phyloP scores from a whole-genome alignment of 805 yeast genomes.

The Zygoascus flipseniorum region DNA sequence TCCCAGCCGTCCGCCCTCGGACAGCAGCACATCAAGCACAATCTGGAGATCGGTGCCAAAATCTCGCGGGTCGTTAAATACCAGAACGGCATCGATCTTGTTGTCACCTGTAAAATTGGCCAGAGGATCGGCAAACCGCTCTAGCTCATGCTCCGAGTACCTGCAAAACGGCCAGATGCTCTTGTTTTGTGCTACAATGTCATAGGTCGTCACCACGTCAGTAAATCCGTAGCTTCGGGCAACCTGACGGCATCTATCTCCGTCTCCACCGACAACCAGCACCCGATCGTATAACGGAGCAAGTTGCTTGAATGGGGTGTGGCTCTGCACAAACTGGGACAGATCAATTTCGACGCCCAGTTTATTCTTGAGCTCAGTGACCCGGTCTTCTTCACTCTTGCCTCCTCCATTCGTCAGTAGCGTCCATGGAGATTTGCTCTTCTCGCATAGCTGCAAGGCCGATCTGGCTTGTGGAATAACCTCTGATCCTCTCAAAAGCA shows the following conservation, averaged over 20 bases:
- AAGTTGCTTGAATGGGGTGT: slow-evolving; percentile 71
- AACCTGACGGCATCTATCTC: slow-evolving; percentile 59
- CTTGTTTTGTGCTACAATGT: slow-evolving; percentile 49
- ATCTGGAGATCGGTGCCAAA: slow-evolving; percentile 80
- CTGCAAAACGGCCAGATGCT: slow-evolving; percentile 63
- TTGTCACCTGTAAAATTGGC: slow-evolving; percentile 13
- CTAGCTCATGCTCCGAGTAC: slow-evolving; percentile 38
- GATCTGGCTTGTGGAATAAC: slow-evolving; percentile 58
- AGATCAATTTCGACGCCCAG: slow-evolving; percentile 38
- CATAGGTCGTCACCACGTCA: slow-evolving; percentile 66
- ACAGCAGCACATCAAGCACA: slow-evolving; percentile 58
- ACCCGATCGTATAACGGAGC: slow-evolving; percentile 49
- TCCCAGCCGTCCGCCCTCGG: slow-evolving; percentile 55
- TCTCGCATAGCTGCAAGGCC: slow-evolving; percentile 48
- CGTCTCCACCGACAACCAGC: slow-evolving; percentile 76
- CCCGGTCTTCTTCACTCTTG: slow-evolving; percentile 52
- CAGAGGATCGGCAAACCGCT: slow-evolving; percentile 33
- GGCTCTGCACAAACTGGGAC: slow-evolving; percentile 72
- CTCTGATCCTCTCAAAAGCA: slow-evolving; percentile 61
- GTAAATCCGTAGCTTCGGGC: slow-evolving; percentile 72
- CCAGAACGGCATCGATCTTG: slow-evolving; percentile 62
- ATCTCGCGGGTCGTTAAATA: slow-evolving; percentile 85
- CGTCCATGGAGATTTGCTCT: slow-evolving; percentile 62
- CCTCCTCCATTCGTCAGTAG: slow-evolving; percentile 91
- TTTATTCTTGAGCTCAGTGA: slow-evolving; percentile 39